Conservation (phyloP, 192 early-diverging fungal species). For the Backusella mclennaniae region DNA sequence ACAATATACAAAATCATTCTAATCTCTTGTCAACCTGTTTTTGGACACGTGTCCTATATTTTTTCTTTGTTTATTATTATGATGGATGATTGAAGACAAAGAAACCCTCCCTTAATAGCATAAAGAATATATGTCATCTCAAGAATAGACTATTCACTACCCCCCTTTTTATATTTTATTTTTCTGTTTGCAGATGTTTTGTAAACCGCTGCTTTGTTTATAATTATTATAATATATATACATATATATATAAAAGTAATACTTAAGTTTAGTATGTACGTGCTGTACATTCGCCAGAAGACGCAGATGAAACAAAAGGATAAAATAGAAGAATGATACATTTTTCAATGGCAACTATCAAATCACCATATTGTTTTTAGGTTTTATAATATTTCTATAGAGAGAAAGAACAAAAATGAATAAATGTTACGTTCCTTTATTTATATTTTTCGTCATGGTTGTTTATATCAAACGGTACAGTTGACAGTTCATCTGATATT, state of each 20-base stretch:
- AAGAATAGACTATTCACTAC: neutral
- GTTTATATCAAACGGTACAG: neutral
- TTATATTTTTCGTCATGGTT: conserved; percentile 3
- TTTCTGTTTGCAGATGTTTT: neutral
- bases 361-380: neutral
- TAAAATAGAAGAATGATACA: conserved; percentile 15
- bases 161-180: neutral
- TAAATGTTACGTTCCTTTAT: neutral
- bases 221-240: neutral
- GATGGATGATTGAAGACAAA: neutral
- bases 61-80: neutral
- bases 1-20: neutral
- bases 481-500: conserved; percentile 2
- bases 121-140: neutral
- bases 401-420: neutral
- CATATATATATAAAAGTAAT: neutral
- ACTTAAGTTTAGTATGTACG: conserved; percentile 6
- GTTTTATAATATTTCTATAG: neutral
- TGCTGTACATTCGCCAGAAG: conserved; percentile 13
- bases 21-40: neutral
- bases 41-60: neutral
- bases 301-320: conserved; percentile 13
- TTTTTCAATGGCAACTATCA: conserved; percentile 4
- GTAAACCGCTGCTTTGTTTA: neutral
- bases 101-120: neutral